Base-by-base conservation (phyloP, 441 rosid species). In the Erodium trifolium region DNA sequence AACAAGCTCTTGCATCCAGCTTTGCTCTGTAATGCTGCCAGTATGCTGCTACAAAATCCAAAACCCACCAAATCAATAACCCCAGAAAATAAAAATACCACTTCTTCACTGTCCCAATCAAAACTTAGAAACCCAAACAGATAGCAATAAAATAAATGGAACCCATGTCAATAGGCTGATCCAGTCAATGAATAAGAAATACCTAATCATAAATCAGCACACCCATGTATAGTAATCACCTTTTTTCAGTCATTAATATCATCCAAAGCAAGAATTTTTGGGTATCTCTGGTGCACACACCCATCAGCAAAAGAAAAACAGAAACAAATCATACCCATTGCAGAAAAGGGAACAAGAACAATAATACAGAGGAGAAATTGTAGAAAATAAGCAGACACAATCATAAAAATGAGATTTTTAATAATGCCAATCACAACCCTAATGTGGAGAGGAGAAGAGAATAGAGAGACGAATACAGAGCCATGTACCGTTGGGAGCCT, bases 1-100 rank as follows among this genome's bases (percentile, higher is more conserved):
- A 75, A 84, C 79, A 6, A 83, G 69, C 78, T 88, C 94, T 68
- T 72, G 84, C 67, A 74, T 87, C 83, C 82, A 89, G 73, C 85
- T 85, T 71, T 81, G 80, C 75, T 84, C 92, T 49, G 77, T 47
- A 35, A 81, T 72, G 53, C 80, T 74, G 70, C 75, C 81, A 70
- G 81, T 78, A 77, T 79, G 65, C 34, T 78, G 78, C 67, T 71
- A 35, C 49, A 65, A 39, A 31, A 55, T 6, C 27, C 66, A 31
- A 27, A 63, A 63, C 66, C 37, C 12, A 63, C 12, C 35, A 0
- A 9, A 63, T 23, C 39, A 63, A 16, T 29, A 63, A 63, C 29
- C 13, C 45, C 45, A 5, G 13, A 41, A 66, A 39, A 16, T 11
- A 66, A 41, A 65, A 14, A 66, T 0, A 13, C 47, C 18, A 31